Percentiles rank a stretch among this genome's conserved stretches.
phyloP scores from a whole-genome alignment of 2,329 filamentous ascomycete genomes.

The Paecilomyces dactylethromorphus region DNA sequence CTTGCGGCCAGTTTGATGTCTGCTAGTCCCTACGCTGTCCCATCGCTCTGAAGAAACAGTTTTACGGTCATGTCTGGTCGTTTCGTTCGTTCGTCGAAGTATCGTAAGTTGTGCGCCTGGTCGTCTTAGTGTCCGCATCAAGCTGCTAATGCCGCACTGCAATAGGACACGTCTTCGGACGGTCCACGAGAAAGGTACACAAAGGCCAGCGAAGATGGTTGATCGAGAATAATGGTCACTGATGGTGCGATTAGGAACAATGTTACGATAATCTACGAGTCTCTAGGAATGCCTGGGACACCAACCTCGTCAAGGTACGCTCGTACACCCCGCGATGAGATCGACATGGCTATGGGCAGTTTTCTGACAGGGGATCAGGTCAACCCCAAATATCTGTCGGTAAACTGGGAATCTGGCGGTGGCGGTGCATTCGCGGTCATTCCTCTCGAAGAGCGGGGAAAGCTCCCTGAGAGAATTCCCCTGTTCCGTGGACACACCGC shows the following conservation, averaged over 20 bases:
- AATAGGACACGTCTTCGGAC: slow-evolving; percentile 95
- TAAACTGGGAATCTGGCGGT: slow-evolving; percentile 97
- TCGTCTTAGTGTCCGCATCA: slow-evolving; percentile 10
- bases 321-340: slow-evolving; percentile 12
- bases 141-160: slow-evolving; percentile 21
- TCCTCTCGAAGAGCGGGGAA: slow-evolving; percentile 80
- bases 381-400: slow-evolving; percentile 90
- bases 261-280: slow-evolving; percentile 98
- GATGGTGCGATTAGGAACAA: slow-evolving; percentile 57
- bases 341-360: slow-evolving; percentile 14
- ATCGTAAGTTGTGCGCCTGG: slow-evolving; percentile 47
- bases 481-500: slow-evolving; percentile 95
- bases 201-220: neutral
- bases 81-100: slow-evolving; percentile 69
- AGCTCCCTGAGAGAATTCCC: slow-evolving; percentile 85
- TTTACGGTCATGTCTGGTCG: slow-evolving; percentile 55
- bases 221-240: neutral
- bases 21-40: slow-evolving; percentile 11
- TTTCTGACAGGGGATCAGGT: slow-evolving; percentile 49
- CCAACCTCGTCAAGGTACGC: slow-evolving; percentile 89
- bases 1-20: slow-evolving; percentile 6
- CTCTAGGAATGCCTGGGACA: slow-evolving; percentile 98
- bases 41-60: slow-evolving; percentile 6
- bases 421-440: slow-evolving; percentile 97
- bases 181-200: slow-evolving; percentile 73